Evolutionary conservation across 2,329 filamentous ascomycete species (phyloP).

Genomic region (Alternaria hordeiaustralica): DNA sequence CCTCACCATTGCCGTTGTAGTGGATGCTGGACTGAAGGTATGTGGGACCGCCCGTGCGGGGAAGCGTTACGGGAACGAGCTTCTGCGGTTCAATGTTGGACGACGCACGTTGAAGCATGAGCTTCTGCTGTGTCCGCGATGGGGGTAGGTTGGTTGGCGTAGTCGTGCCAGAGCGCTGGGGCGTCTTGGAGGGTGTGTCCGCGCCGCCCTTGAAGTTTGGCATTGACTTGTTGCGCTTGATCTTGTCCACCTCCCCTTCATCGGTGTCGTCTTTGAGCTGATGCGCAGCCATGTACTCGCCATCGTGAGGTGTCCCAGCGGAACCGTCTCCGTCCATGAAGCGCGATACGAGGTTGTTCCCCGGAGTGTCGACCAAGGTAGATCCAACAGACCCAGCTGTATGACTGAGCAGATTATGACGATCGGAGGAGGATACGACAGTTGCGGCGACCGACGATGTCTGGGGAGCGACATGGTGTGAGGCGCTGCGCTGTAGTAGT

Average conservation of each 20-base stretch:
- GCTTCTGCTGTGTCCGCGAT: slow-evolving; percentile 76
- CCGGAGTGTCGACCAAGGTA: slow-evolving; percentile 50
- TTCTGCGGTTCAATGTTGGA: slow-evolving; percentile 72
- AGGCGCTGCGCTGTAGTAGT: slow-evolving; percentile 68
- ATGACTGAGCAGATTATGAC: slow-evolving; percentile 45
- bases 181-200: slow-evolving; percentile 36
- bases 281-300: slow-evolving; percentile 45
- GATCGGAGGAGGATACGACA: slow-evolving; percentile 52
- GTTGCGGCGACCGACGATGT: slow-evolving; percentile 68
- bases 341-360: slow-evolving; percentile 52
- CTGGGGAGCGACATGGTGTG: slow-evolving; percentile 67
- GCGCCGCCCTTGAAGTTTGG: slow-evolving; percentile 44
- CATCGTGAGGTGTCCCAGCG: slow-evolving; percentile 50
- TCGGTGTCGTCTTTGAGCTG: slow-evolving; percentile 26
- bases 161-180: slow-evolving; percentile 46
- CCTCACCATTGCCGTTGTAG: slow-evolving; percentile 44
- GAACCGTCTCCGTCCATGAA: slow-evolving; percentile 54
- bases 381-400: slow-evolving; percentile 48
- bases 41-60: slow-evolving; percentile 43
- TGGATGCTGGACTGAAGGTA: slow-evolving; percentile 45
- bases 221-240: slow-evolving; percentile 49
- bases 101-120: slow-evolving; percentile 75
- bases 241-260: slow-evolving; percentile 34
- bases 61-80: slow-evolving; percentile 49
- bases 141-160: slow-evolving; percentile 50